Base-by-base conservation (phyloP, 2,329 filamentous ascomycete species). In the Neurospora sp. region DNA sequence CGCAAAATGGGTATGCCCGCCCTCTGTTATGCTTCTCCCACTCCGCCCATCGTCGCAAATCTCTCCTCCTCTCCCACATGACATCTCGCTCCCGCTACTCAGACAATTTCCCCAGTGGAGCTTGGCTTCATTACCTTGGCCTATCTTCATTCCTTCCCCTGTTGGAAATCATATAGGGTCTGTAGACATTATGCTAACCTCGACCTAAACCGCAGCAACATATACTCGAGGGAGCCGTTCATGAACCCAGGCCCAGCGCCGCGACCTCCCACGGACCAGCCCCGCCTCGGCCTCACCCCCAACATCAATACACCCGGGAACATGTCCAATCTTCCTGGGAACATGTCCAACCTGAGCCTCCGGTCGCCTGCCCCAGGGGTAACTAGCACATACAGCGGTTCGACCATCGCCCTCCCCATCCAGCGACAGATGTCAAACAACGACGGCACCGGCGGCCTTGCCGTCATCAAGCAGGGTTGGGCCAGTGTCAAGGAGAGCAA, bases 161-260 rank as follows among this genome's bases (percentile, higher is more conserved):
- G 52, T 17, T 62, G 52, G 52, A 62, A 62, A 36, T 62, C 52
- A 3, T 9, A 33, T 33, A 36, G 23, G 52, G 13, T 58, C 46
- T 28, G 46, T 17, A 7, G 46, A 33, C 46, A 62, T 17, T 17
- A 62, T 62, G 52, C 52, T 62, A 62, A 62, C 52, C 13, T 23
- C 40, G 13, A 38, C 15, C 39, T 17, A 4, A 38, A 66, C 23
- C 42, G 66, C 42, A 58, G 72, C 76, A 89, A 86, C 78, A 80
- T 86, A 76, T 90, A 89, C 78, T 82, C 86, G 58, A 82, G 84
- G 74, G 87, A 85, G 76, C 87, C 89, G 80, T 98, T 98, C 83
- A 96, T 98, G 92, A 98, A 98, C 81, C 93, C 96, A 73, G 93
- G 96, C 74, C 95, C 96, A 76, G 95, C 96, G 75, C 96, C 96